Evolutionary conservation across 1,284 basidiomycete genomes (phyloP).

Genomic region (Cronartium ribicola): DNA sequence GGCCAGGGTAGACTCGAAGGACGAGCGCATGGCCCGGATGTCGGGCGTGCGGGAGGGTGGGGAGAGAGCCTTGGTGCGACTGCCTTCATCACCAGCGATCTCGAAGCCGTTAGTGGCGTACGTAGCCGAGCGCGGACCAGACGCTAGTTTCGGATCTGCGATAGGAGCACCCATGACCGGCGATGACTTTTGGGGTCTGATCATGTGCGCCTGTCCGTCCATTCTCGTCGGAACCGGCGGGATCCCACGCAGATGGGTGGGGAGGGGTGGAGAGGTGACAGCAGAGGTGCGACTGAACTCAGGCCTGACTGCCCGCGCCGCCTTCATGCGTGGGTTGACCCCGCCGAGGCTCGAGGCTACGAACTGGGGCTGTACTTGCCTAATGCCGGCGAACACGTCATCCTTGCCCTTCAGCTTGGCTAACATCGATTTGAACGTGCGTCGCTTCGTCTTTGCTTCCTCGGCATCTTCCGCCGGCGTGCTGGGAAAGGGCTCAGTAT

Average conservation of each 20-base stretch:
- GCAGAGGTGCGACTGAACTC: neutral
- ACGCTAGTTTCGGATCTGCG: neutral
- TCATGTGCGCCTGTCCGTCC: neutral
- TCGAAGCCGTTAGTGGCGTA: neutral
- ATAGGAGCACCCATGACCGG: neutral
- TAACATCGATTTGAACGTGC: neutral
- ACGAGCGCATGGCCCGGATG: neutral
- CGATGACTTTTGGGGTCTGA: neutral
- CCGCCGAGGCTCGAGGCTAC: neutral
- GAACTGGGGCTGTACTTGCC: neutral
- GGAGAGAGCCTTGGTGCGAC: neutral
- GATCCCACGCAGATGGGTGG: neutral
- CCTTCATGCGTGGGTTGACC: neutral
- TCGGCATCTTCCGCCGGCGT: neutral
- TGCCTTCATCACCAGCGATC: neutral
- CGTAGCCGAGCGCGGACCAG: neutral
- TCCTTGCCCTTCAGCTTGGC: slow-evolving; percentile 2
- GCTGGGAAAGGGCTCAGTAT: too few species aligned
- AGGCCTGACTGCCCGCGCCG: neutral
- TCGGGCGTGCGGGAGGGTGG: neutral
- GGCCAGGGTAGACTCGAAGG: neutral
- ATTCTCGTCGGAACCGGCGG: neutral
- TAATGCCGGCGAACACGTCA: neutral
- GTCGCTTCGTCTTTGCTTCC: neutral
- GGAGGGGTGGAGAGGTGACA: neutral